Conservation (phyloP, 2,329 filamentous ascomycete genomes). For the Myriosclerotinia duriaeana region DNA sequence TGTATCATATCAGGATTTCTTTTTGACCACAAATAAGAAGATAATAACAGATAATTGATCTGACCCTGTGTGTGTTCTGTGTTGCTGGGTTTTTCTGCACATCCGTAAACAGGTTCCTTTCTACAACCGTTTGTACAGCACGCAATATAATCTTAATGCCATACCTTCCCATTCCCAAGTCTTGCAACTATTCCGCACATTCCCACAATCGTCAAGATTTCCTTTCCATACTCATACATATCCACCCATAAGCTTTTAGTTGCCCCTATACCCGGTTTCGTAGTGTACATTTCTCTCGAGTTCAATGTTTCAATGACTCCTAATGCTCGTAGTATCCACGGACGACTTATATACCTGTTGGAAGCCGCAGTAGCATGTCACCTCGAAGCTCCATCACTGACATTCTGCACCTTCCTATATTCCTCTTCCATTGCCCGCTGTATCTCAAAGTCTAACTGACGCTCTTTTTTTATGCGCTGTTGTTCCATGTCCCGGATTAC, state of each 20-base stretch:
- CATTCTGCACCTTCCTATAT: slow-evolving; percentile 84
- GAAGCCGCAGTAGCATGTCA: slow-evolving; percentile 14
- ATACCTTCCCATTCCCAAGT: neutral
- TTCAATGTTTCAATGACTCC: neutral
- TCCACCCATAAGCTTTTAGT: neutral
- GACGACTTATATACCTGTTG: slow-evolving; percentile 1
- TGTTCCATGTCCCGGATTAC: slow-evolving; percentile 95
- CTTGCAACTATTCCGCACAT: neutral
- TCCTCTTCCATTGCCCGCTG: slow-evolving; percentile 82
- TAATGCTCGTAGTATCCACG: neutral
- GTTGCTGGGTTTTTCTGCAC: neutral
- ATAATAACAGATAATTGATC: slow-evolving; percentile 13
- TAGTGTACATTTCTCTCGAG: neutral
- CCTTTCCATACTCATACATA: slow-evolving; percentile 2
- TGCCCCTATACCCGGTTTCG: neutral
- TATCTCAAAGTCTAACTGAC: slow-evolving; percentile 92
- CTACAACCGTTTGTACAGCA: neutral
- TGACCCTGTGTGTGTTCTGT: neutral
- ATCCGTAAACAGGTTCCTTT: neutral
- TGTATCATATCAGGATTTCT: slow-evolving; percentile 21
- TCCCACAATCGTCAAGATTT: neutral
- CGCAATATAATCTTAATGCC: neutral
- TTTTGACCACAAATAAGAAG: slow-evolving; percentile 16
- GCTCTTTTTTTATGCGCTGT: slow-evolving; percentile 83
- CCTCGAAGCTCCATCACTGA: slow-evolving; percentile 50